These are phyloP conservation scores for Aspergillus sp. DNA, from an alignment of 2,329 filamentous ascomycete genomes.

Conservation along the genomic window DNA sequence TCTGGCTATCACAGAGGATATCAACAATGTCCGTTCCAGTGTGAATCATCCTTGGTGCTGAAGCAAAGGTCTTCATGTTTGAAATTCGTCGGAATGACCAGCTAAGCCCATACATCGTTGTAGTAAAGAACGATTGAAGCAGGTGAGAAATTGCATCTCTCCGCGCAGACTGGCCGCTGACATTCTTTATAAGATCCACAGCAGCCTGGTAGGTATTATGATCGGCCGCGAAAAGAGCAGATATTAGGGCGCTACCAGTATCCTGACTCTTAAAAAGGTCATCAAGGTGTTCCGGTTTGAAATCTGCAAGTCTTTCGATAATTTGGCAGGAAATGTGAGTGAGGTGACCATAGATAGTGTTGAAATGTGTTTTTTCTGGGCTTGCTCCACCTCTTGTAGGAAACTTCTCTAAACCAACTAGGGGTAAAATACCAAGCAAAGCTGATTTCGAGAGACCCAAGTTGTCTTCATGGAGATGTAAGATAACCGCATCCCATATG, in stretches of 20 bases:
- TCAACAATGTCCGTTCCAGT: slow-evolving; percentile 66
- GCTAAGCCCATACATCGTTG: slow-evolving; percentile 61
- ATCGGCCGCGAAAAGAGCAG: slow-evolving; percentile 80
- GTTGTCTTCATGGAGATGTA: slow-evolving; percentile 68
- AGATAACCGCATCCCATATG: slow-evolving; percentile 78
- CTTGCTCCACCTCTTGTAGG: slow-evolving; percentile 52
- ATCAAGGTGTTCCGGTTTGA: slow-evolving; percentile 70
- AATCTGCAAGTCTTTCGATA: slow-evolving; percentile 78
- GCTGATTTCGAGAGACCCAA: slow-evolving; percentile 76
- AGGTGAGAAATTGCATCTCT: slow-evolving; percentile 65
- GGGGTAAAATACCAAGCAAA: slow-evolving; percentile 69
- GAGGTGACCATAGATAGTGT: slow-evolving; percentile 68
- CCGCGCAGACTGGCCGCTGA: slow-evolving; percentile 71
- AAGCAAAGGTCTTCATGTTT: slow-evolving; percentile 62
- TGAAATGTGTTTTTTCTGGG: slow-evolving; percentile 72
- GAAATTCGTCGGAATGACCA: slow-evolving; percentile 61
- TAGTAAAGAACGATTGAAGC: slow-evolving; percentile 60
- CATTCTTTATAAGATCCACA: slow-evolving; percentile 79
- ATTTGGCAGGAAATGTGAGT: slow-evolving; percentile 71
- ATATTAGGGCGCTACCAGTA: slow-evolving; percentile 75
- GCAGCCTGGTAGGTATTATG: slow-evolving; percentile 78
- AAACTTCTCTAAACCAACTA: slow-evolving; percentile 78
- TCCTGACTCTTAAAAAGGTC: slow-evolving; percentile 69
- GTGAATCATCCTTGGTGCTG: slow-evolving; percentile 64
- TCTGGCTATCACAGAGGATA: slow-evolving; percentile 66